Evolutionary conservation across 495 filamentous ascomycete species (phyloP).

Genomic region (Aspergillus coremiiformis): DNA sequence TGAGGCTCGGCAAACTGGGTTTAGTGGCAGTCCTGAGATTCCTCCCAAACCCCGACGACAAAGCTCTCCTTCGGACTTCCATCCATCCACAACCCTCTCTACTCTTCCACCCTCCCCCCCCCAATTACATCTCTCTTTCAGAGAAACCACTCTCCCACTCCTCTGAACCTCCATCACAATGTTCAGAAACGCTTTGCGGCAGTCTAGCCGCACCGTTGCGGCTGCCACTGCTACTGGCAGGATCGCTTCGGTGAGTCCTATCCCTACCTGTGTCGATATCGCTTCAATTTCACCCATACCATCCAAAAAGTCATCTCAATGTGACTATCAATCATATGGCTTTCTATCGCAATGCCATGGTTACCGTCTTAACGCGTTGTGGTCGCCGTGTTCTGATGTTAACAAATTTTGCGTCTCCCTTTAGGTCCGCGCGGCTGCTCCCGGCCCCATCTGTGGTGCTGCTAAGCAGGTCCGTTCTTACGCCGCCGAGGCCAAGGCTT

Average conservation of each 20-base stretch:
- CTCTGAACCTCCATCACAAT: constrained; percentile 59
- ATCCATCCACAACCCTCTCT: constrained; percentile 44
- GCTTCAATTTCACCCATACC: constrained; percentile 21
- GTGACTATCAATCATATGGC: constrained; percentile 26
- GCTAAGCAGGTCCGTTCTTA: constrained; percentile 80
- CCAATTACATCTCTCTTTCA: constrained; percentile 46
- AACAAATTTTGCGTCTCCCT: constrained; percentile 41
- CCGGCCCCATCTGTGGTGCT: constrained; percentile 62
- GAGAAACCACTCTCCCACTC: constrained; percentile 40
- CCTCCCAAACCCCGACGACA: constrained; percentile 45
- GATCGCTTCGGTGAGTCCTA: constrained; percentile 81
- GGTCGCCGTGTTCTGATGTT: constrained; percentile 24
- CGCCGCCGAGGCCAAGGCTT: constrained; percentile 87
- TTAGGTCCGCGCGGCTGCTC: constrained; percentile 79
- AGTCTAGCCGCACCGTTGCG: constrained; percentile 88
- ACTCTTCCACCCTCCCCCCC: constrained; percentile 41
- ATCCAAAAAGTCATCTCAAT: constrained; percentile 39
- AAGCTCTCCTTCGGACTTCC: constrained; percentile 52
- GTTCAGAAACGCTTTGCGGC: constrained; percentile 97
- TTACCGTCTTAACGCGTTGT: constrained; percentile 24
- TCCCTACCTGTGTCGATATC: constrained; percentile 21
- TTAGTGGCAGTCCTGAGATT: constrained; percentile 43
- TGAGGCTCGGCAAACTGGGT: constrained; percentile 35
- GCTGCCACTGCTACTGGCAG: constrained; percentile 85
- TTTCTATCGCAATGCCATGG: constrained; percentile 20